Evolutionary conservation across 306 rosid species (phyloP), one percentile per base, ranked within the genome.

Genomic region (Gillenia trifoliata): DNA sequence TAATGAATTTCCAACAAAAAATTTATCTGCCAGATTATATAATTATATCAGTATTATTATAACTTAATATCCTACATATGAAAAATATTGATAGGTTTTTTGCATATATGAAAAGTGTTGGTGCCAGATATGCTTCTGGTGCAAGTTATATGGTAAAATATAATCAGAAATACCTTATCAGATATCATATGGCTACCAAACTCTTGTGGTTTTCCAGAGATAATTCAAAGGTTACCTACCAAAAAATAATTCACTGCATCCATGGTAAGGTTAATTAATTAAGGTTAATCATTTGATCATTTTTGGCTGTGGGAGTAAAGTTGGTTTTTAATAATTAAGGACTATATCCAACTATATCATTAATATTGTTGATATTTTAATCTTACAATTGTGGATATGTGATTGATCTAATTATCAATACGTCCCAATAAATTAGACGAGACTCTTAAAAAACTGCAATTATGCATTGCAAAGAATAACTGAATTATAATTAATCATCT

Each of bases 241-340:
- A 31, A 70, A 26, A 8, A 20, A 38, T 38, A 38, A 26, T 5
- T 57, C 59, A 38, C 29, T 59, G 29, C 76, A 72, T 9, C 54
- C 67, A 40, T 62, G 56, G 26, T 66, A 72, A 72, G 70, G 23
- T 15, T 45, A 45, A 70, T 15, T 45, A 45, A 70, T 70, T 70
- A 70, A 79, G 79, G 69, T 79, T 78, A 66, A 43, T 83, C 77
- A 85, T 72, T 78, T 81, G 82, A 82, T 77, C 78, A 65, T 28
- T 80, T 45, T 78, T 80, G 82, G 79, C 81, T 30, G 64, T 77
- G 75, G 78, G 49, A 70, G 74, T 64, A 73, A 81, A 79, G 68
- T 81, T 81, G 80, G 82, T 34, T 74, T 73, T 74, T 52, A 40
- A 45, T 62, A 60, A 36, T 64, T 73, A 50, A 16, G 11, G 68